Conservation (phyloP, 495 filamentous ascomycete genomes). For the Parathielavia hyrcaniae region DNA sequence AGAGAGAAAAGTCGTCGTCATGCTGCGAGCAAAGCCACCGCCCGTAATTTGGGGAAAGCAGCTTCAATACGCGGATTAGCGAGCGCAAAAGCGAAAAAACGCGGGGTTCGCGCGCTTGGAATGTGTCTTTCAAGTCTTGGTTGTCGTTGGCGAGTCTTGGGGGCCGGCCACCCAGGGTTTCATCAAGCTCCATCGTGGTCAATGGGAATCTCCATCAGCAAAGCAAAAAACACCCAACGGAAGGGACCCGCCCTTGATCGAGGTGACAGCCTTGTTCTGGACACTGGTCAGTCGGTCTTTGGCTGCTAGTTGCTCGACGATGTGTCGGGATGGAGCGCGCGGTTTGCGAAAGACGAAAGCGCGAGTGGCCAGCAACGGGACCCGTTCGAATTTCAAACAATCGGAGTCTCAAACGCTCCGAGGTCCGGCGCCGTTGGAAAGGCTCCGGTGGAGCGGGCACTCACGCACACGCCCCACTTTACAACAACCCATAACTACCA, state of each 20-base stretch:
- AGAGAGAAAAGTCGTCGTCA: slow-evolving; percentile 11
- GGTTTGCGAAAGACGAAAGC: background rate
- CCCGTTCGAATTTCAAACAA: background rate
- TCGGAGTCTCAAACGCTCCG: slow-evolving; percentile 8
- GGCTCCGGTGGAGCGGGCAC: background rate
- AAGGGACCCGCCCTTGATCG: too few species aligned
- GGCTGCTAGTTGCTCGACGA: too few species aligned
- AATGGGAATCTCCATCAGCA: too few species aligned
- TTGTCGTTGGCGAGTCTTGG: background rate
- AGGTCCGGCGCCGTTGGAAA: slow-evolving; percentile 5
- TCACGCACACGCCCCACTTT: background rate
- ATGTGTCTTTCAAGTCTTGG: background rate
- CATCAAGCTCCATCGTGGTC: background rate
- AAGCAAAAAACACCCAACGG: too few species aligned
- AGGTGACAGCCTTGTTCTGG: too few species aligned
- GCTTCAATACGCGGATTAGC: slow-evolving; percentile 4
- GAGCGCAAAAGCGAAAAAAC: background rate
- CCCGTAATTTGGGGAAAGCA: slow-evolving; percentile 9
- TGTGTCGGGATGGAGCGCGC: background rate
- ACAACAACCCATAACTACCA: background rate
- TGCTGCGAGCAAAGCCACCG: slow-evolving; percentile 11
- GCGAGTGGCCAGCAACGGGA: background rate
- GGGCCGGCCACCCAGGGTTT: background rate
- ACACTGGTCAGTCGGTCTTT: too few species aligned
- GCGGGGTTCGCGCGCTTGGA: background rate